Evolutionary conservation across 164 flowering plant genomes (phyloP).

Genomic region (Stephania cephalantha): DNA sequence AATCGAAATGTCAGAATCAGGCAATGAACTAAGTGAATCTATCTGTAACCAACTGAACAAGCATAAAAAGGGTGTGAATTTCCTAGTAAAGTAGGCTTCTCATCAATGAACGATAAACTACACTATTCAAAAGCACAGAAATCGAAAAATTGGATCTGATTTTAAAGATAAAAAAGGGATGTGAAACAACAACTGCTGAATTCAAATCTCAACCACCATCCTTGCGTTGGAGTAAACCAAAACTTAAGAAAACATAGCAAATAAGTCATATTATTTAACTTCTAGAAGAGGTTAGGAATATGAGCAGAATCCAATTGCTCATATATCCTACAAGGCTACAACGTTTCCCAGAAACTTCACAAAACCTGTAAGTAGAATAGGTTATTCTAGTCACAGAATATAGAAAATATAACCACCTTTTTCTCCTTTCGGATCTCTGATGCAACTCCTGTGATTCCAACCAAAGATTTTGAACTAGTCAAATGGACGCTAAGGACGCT

Average conservation of each 20-base stretch:
- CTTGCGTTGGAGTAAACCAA: no score
- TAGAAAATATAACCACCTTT: slow-evolving; percentile 43
- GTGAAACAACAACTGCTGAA: no score
- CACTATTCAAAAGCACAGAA: no score
- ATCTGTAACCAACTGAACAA: no score
- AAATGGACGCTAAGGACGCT: slow-evolving; percentile 91
- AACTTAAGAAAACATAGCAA: no score
- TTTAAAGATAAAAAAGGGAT: no score
- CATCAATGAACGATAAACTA: no score
- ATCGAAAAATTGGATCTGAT: no score
- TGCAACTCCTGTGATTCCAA: slow-evolving; percentile 82
- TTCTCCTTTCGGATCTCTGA: slow-evolving; percentile 91
- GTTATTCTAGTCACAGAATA: background rate
- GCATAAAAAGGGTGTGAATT: no score
- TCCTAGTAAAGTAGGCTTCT: no score
- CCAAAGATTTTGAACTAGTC: slow-evolving; percentile 93
- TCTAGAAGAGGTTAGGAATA: background rate
- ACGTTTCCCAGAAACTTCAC: background rate
- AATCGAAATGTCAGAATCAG: background rate
- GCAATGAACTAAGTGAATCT: background rate
- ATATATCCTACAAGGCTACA: background rate
- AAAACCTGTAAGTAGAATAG: background rate
- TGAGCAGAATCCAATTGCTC: background rate
- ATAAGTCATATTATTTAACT: background rate
- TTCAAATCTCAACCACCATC: no score